phyloP scores from a whole-genome alignment of 495 filamentous ascomycete genomes.

The Terfezia claveryi region DNA sequence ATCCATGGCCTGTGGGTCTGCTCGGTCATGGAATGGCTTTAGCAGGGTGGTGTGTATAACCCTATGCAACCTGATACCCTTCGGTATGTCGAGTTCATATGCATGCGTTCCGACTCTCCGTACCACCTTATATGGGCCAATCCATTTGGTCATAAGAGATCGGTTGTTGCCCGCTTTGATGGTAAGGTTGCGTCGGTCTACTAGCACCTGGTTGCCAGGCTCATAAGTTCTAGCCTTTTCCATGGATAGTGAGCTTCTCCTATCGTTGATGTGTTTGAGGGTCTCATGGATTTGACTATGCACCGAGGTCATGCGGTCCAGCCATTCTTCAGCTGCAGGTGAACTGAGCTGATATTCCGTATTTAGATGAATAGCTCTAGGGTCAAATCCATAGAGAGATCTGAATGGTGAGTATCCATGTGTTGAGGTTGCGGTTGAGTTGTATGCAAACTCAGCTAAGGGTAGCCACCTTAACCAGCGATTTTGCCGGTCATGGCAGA shows the following conservation, averaged over 20 bases:
- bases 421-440: neutral
- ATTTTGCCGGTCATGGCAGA: neutral
- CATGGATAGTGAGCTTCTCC: neutral
- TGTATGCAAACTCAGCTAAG: neutral
- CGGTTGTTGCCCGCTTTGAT: neutral
- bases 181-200: neutral
- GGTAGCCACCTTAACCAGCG: neutral
- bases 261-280: neutral
- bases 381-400: neutral
- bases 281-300: neutral
- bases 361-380: neutral
- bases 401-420: neutral
- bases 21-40: neutral
- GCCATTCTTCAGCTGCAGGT: neutral
- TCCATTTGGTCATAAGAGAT: neutral
- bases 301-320: neutral
- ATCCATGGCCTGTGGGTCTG: neutral
- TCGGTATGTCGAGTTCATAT: neutral
- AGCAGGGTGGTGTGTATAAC: neutral
- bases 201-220: neutral
- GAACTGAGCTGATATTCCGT: neutral
- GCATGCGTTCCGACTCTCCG: neutral
- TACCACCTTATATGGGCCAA: neutral
- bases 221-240: neutral
- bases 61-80: neutral